A percentile compares a stretch with the other conserved stretches of the same genome.
Conservation (phyloP, 768 basidiomycete genomes). For the Mycena belliarum region DNA sequence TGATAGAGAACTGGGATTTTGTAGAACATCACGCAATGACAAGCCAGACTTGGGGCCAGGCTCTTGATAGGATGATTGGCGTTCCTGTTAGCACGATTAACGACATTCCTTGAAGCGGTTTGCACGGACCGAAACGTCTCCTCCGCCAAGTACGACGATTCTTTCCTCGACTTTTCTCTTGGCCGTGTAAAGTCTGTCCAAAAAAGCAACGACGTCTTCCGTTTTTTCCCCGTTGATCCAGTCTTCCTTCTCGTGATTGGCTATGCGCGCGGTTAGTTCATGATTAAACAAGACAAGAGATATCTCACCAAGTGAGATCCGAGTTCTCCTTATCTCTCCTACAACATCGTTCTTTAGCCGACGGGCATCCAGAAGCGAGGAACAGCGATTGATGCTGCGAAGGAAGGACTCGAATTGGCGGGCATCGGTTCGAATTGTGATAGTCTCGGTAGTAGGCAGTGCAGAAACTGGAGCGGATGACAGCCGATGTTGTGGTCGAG, state of each 20-base stretch:
- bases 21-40: constrained; percentile 75
- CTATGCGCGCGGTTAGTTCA: constrained; percentile 36
- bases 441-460: constrained; percentile 58
- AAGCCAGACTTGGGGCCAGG: constrained; percentile 47
- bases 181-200: constrained; percentile 87
- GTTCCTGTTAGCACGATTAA: constrained; percentile 28
- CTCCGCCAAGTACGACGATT: constrained; percentile 75
- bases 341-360: constrained; percentile 90
- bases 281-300: neutral
- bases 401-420: constrained; percentile 92
- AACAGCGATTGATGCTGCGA: constrained; percentile 77
- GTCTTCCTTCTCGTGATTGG: constrained; percentile 84
- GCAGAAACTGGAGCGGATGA: constrained; percentile 37
- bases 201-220: constrained; percentile 82
- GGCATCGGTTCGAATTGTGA: constrained; percentile 78
- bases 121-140: constrained; percentile 53
- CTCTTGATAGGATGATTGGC: constrained; percentile 44
- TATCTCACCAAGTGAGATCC: constrained; percentile 63
- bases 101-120: neutral
- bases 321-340: constrained; percentile 85
- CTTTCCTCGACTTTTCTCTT: constrained; percentile 86
- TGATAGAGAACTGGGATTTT: constrained; percentile 86
- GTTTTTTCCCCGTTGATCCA: constrained; percentile 87
- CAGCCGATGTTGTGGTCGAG: constrained; percentile 48
- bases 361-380: constrained; percentile 85